These are phyloP conservation scores for Perkinsus olseni DNA, from an alignment of 169 alveolate genomes.

Conservation along the genomic window DNA sequence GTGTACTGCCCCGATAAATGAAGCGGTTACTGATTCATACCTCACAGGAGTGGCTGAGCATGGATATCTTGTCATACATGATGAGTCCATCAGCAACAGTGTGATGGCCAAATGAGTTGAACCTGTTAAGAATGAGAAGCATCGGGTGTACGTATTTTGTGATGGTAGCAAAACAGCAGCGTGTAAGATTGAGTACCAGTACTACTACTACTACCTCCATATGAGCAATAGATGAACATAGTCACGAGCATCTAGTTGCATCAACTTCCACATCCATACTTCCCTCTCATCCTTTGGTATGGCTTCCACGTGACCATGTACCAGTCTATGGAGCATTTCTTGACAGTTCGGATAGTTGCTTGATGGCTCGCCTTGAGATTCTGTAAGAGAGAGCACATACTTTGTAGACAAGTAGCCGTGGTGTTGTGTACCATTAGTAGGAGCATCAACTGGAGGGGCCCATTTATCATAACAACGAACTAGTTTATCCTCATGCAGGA, in stretches of 20 bases:
- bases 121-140: neutral
- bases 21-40: neutral
- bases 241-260: neutral
- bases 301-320: neutral
- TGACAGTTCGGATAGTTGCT: neutral
- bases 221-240: slow-evolving; percentile 18
- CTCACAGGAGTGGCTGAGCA: slow-evolving; percentile 36
- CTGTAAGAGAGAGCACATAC: neutral
- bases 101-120: slow-evolving; percentile 40
- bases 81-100: slow-evolving; percentile 35
- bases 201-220: neutral
- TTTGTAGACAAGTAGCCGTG: too few species aligned
- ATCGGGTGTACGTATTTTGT: too few species aligned
- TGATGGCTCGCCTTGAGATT: neutral
- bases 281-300: neutral
- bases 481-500: slow-evolving; percentile 36
- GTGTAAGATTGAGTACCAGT: neutral
- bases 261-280: neutral
- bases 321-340: neutral
- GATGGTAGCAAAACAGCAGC: slow-evolving; percentile 16
- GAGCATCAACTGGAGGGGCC: slow-evolving; percentile 41
- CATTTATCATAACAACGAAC: slow-evolving; percentile 42
- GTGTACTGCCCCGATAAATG: neutral
- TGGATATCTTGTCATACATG: slow-evolving; percentile 20
- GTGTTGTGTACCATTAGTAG: neutral